Percentiles rank a stretch among this genome's conserved stretches.
These are phyloP conservation scores for Metschnikowia aberdeeniae DNA, from an alignment of 805 yeast genomes.

Conservation along the genomic window DNA sequence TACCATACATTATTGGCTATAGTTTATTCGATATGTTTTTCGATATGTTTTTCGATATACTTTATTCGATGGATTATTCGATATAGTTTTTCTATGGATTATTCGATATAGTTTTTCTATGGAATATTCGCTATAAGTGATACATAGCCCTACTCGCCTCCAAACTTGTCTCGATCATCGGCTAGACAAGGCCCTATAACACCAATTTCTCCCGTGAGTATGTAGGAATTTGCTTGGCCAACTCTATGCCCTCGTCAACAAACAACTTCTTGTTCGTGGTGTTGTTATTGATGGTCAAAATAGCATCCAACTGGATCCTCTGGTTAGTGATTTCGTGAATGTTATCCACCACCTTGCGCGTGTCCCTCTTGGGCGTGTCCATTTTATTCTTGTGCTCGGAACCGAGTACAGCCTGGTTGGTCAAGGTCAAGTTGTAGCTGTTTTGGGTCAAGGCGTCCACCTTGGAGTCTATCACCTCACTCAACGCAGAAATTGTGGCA, in stretches of 20 bases:
- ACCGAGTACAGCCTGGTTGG: constrained; percentile 39
- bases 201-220: constrained; percentile 51
- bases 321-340: constrained; percentile 27
- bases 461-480: constrained; percentile 43
- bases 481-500: constrained; percentile 44
- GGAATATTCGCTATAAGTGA: too few relatives aligned
- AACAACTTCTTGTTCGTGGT: constrained; percentile 26
- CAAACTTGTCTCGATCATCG: too few relatives aligned
- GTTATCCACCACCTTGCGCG: constrained; percentile 19
- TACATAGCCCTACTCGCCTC: too few relatives aligned
- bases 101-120: too few relatives aligned
- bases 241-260: constrained; percentile 25
- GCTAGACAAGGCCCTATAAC: constrained; percentile 18
- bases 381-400: constrained; percentile 22
- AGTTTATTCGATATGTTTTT: too few relatives aligned
- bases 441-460: constrained; percentile 42
- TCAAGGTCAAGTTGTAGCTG: constrained; percentile 43
- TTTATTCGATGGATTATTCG: too few relatives aligned
- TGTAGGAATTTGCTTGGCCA: constrained; percentile 45
- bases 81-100: background rate
- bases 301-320: constrained; percentile 30
- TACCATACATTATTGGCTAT: too few relatives aligned
- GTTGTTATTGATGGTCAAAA: constrained; percentile 29
- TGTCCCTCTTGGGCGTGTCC: constrained; percentile 21
- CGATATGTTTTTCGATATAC: too few relatives aligned